Base-by-base conservation (phyloP, 139 green algal genomes). In the Ulvella scutata region DNA sequence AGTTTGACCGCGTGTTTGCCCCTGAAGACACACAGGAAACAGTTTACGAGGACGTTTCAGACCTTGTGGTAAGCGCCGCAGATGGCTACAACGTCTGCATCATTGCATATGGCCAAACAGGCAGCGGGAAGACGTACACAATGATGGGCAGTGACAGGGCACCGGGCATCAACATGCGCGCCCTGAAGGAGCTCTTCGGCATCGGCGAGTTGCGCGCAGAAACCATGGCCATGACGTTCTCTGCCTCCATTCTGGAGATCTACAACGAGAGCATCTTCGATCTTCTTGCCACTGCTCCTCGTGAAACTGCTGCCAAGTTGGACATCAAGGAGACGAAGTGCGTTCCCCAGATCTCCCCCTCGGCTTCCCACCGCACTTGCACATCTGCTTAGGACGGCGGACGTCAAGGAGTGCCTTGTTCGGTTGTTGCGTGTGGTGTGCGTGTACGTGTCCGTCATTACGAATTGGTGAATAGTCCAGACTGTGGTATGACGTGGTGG, bases 21-120 rank as follows among this genome's bases (percentile, higher is more conserved):
- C 76, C 80, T 0, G 62, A 76, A 3, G 81, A 86, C 31, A 78
- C 77, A 1, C 88, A 93, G 75, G 77, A 84, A 37, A 62, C 80
- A 72, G 83, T 91, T 37, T 89, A 82, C 62, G 80, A 82, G 17
- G 86, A 89, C 62, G 77, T 88, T 3, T 74, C 77, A 1, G 62
- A 74, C 6, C 74, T 90, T 3, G 82, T 90, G 29, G 82, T 72
- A 6, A 86, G 67, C 38, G 81, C 82, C 33, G 75, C 91, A 7
- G 87, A 93, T 38, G 88, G 88, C 73, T 93, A 85, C 83, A 91
- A 93, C 37, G 85, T 87, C 35, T 89, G 81, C 79, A 89, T 93
- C 75, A 90, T 93, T 76, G 90, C 88, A 0, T 93, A 93, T 72
- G 88, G 88, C 13, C 88, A 93, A 75, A 92, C 88, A 2, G 88